Evolutionary conservation across 352 stramenopile species (phyloP).

Genomic region (Hyaloperonospora arabidopsidis): DNA sequence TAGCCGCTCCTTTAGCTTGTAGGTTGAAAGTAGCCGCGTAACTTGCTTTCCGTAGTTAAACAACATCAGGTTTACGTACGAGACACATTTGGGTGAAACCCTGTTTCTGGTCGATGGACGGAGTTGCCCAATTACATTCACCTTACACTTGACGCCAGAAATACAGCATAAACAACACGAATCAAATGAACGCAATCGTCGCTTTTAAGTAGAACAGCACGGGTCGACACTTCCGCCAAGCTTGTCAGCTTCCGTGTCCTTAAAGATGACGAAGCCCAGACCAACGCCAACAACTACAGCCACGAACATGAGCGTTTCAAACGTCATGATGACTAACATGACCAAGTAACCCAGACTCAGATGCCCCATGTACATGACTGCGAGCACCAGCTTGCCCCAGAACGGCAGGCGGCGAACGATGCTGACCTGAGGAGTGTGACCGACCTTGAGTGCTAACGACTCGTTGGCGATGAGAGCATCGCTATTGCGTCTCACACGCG

Average conservation of each 20-base stretch:
- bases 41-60: no score
- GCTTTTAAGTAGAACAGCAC: slow-evolving; percentile 61
- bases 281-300: slow-evolving; percentile 65
- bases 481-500: slow-evolving; percentile 16
- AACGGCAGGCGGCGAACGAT: slow-evolving; percentile 46
- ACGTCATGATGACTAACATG: slow-evolving; percentile 86
- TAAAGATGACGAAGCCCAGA: slow-evolving; percentile 72
- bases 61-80: no score
- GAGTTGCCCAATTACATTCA: no score
- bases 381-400: slow-evolving; percentile 56
- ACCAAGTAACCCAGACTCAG: slow-evolving; percentile 72
- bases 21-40: no score
- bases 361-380: slow-evolving; percentile 67
- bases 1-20: no score
- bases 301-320: slow-evolving; percentile 75
- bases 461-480: slow-evolving; percentile 8
- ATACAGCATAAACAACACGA: no score
- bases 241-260: slow-evolving; percentile 66
- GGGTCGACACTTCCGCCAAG: slow-evolving; percentile 67
- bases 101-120: no score
- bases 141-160: no score
- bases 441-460: slow-evolving; percentile 21
- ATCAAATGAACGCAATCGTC: neutral
- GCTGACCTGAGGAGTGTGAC: slow-evolving; percentile 24
- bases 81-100: no score